These are phyloP conservation scores for Periconia macrospinosa DNA, from an alignment of 2,329 filamentous ascomycete species.

Conservation along the genomic window DNA sequence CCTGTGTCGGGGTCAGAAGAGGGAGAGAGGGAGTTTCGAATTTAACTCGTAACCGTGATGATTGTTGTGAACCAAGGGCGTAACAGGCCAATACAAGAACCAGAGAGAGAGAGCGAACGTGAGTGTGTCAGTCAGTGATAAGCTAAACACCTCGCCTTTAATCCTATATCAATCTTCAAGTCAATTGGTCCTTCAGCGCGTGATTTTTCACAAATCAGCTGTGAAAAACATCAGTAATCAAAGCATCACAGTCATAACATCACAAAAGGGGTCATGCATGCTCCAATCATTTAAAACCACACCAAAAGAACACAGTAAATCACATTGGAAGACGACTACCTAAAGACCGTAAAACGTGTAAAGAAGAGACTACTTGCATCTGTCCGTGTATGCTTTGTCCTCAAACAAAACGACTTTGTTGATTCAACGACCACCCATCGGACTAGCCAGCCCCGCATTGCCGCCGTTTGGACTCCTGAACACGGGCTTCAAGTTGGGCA, in stretches of 20 bases:
- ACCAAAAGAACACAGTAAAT: constrained; percentile 27
- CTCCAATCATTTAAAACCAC: constrained; percentile 4
- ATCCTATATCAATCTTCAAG: too few relatives aligned
- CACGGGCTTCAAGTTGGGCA: constrained; percentile 36
- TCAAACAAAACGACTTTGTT: neutral
- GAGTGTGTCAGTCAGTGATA: too few relatives aligned
- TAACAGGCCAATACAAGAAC: too few relatives aligned
- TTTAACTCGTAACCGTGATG: too few relatives aligned
- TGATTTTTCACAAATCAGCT: too few relatives aligned
- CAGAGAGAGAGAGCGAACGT: too few relatives aligned
- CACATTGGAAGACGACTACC: constrained; percentile 23
- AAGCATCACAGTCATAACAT: neutral
- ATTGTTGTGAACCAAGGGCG: too few relatives aligned
- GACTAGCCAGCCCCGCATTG: constrained; percentile 34
- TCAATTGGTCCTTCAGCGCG: too few relatives aligned
- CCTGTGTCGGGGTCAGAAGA: too few relatives aligned
- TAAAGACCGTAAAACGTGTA: constrained; percentile 4
- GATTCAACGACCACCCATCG: constrained; percentile 23
- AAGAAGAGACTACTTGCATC: neutral
- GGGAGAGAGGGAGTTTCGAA: too few relatives aligned
- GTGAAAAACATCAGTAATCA: neutral
- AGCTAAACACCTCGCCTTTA: too few relatives aligned
- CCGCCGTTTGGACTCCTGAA: constrained; percentile 36
- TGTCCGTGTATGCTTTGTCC: neutral
- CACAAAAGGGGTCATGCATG: neutral